Conservation (phyloP, 2,329 filamentous ascomycete species). For the Pseudogymnoascus sp. region DNA sequence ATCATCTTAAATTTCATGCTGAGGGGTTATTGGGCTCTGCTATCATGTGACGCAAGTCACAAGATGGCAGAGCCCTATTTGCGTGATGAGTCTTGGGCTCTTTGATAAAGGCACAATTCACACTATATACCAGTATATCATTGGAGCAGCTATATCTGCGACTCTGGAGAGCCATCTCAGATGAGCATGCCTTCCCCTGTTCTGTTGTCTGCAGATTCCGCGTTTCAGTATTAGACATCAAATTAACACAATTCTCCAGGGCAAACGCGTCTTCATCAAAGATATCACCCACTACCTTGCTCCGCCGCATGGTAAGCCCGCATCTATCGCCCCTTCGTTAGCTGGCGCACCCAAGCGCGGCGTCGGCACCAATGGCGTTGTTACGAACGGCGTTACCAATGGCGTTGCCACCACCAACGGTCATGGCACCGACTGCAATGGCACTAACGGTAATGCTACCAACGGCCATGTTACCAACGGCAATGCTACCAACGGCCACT, state of each 20-base stretch:
- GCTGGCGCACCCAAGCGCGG: conserved; percentile 25
- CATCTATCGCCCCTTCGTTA: conserved; percentile 72
- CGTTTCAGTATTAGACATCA: conserved; percentile 15
- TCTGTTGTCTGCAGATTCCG: conserved; percentile 7
- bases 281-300: conserved; percentile 93
- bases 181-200: not conserved
- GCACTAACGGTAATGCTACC: conserved; percentile 26
- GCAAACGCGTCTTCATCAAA: conserved; percentile 94
- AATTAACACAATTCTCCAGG: conserved; percentile 47
- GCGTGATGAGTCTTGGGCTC: not conserved
- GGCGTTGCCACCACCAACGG: conserved; percentile 12
- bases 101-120: not conserved
- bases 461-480: no score
- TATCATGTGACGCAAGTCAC: not conserved
- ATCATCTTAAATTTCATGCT: not conserved
- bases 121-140: not conserved
- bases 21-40: not conserved
- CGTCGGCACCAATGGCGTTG: conserved; percentile 23
- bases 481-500: conserved; percentile 11
- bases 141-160: not conserved
- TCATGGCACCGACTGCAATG: conserved; percentile 20
- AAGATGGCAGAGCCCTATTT: not conserved
- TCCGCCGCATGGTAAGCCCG: conserved; percentile 59
- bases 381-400: conserved; percentile 18
- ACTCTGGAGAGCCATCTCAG: not conserved